Evolutionary conservation across 179 eudicot genomes (phyloP).

Genomic region (Silene coronaria): DNA sequence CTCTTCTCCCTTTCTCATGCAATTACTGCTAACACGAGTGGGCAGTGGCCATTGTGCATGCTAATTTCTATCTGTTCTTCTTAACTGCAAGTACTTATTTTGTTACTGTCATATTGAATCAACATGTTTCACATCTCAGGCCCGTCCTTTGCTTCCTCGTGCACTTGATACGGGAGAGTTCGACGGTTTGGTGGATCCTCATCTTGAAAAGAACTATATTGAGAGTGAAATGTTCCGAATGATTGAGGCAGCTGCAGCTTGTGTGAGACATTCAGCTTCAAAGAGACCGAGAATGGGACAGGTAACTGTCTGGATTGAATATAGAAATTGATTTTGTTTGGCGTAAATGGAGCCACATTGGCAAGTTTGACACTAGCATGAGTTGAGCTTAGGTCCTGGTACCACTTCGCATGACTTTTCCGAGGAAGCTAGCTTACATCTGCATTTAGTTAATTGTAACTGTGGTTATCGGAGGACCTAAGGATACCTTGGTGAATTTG

Average conservation of each 20-base stretch:
- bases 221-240: conserved; percentile 58
- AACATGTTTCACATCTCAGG: conserved; percentile 40
- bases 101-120: neutral
- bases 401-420: too few relatives aligned
- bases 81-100: neutral
- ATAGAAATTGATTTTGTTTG: too few relatives aligned
- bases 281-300: conserved; percentile 94
- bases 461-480: neutral
- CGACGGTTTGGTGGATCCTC: conserved; percentile 61
- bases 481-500: too few relatives aligned
- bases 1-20: neutral
- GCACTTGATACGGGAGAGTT: conserved; percentile 61
- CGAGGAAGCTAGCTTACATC: too few relatives aligned
- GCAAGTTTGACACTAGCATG: neutral
- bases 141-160: conserved; percentile 76
- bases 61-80: neutral
- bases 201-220: conserved; percentile 53
- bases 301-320: conserved; percentile 33
- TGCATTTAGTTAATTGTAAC: neutral
- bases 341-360: too few relatives aligned
- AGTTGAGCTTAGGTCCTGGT: too few relatives aligned
- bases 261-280: conserved; percentile 71
- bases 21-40: neutral
- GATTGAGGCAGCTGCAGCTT: conserved; percentile 89
- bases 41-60: neutral